A percentile compares a stretch with the other conserved stretches of the same genome.
Conservation (phyloP, 2,329 filamentous ascomycete genomes). For the Paecilomyces sp. region DNA sequence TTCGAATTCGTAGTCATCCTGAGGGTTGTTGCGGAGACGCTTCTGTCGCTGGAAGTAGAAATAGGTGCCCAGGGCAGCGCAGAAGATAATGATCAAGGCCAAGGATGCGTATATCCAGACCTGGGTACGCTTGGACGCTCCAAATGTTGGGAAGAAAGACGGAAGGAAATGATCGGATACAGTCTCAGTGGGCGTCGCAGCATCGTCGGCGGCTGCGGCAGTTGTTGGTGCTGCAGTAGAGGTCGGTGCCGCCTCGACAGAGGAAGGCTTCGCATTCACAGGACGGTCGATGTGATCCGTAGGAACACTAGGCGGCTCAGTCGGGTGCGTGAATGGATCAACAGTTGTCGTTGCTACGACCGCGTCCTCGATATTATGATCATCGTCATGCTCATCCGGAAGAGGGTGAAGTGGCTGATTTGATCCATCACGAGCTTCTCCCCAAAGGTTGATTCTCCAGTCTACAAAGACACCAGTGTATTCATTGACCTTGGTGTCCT, state of each 20-base stretch:
- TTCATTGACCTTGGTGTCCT: slow-evolving; percentile 73
- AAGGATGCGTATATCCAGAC: slow-evolving; percentile 89
- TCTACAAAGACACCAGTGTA: slow-evolving; percentile 73
- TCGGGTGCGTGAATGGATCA: slow-evolving; percentile 39
- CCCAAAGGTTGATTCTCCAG: slow-evolving; percentile 93
- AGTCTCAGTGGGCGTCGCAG: slow-evolving; percentile 23
- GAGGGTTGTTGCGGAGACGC: slow-evolving; percentile 64
- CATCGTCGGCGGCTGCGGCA: slow-evolving; percentile 21
- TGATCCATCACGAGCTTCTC: slow-evolving; percentile 69
- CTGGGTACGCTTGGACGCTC: slow-evolving; percentile 77
- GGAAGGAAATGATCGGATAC: slow-evolving; percentile 59
- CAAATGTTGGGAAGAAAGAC: slow-evolving; percentile 83
- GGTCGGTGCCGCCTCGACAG: neutral
- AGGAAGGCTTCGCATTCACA: slow-evolving; percentile 51
- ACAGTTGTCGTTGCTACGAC: slow-evolving; percentile 59
- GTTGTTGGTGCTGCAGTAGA: slow-evolving; percentile 18
- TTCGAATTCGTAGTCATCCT: slow-evolving; percentile 90
- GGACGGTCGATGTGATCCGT: slow-evolving; percentile 61
- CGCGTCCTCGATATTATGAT: slow-evolving; percentile 64
- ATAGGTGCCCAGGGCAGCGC: slow-evolving; percentile 71
- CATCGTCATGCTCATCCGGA: slow-evolving; percentile 75
- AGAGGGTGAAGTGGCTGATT: slow-evolving; percentile 71
- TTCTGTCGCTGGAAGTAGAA: slow-evolving; percentile 72
- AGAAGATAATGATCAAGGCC: slow-evolving; percentile 79
- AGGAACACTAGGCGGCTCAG: slow-evolving; percentile 40